Conservation (phyloP, 495 filamentous ascomycete species). For the Daldinia vernicosa region DNA sequence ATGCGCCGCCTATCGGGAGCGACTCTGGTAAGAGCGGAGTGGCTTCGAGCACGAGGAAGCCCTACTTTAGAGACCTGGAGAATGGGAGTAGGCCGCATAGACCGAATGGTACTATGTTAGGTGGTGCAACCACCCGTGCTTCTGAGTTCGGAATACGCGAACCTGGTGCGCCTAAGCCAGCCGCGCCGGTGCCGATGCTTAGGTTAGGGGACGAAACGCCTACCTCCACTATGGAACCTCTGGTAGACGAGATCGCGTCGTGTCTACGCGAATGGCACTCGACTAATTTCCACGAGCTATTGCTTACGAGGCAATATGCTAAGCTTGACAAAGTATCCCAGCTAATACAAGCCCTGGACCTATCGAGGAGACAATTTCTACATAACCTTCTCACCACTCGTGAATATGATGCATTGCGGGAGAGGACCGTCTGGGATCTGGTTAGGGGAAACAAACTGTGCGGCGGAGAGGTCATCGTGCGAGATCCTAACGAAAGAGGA, state of each 20-base stretch:
- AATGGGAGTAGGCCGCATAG: constrained; percentile 35
- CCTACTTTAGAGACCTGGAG: constrained; percentile 28
- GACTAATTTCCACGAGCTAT: constrained; percentile 92
- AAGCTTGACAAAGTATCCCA: constrained; percentile 81
- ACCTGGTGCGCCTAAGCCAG: constrained; percentile 74
- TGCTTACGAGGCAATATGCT: constrained; percentile 81
- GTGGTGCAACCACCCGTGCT: constrained; percentile 6
- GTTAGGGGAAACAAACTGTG: constrained; percentile 93
- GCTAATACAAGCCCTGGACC: constrained; percentile 80
- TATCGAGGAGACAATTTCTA: constrained; percentile 85
- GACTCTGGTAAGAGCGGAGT: constrained; percentile 60
- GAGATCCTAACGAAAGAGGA: constrained; percentile 83
- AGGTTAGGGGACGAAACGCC: constrained; percentile 97
- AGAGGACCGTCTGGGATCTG: constrained; percentile 93
- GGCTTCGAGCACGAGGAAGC: constrained; percentile 46
- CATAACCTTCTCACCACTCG: constrained; percentile 89
- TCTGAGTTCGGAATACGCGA: constrained; percentile 51
- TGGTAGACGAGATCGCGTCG: constrained; percentile 97
- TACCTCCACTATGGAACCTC: constrained; percentile 83
- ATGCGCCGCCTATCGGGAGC: constrained; percentile 45
- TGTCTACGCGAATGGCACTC: constrained; percentile 98
- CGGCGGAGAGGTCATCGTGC: constrained; percentile 89
- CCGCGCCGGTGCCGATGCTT: constrained; percentile 94
- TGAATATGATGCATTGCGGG: constrained; percentile 78
- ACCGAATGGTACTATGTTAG: constrained; percentile 42